Base-by-base conservation (phyloP, 768 basidiomycete genomes). In the Tylopilus subfusipes region DNA sequence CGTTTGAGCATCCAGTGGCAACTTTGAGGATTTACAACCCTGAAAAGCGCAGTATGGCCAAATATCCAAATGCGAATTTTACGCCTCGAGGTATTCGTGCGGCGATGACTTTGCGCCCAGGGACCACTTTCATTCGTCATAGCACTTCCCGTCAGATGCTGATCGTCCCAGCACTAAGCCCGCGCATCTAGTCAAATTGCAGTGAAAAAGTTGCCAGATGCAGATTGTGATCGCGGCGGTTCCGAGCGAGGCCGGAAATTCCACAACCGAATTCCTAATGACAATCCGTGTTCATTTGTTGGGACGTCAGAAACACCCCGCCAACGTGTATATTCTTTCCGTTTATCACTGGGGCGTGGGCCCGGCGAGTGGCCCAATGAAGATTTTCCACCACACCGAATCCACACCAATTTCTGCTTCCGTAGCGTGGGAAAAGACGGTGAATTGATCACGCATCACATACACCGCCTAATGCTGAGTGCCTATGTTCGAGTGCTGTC, bases 401-500 rank as follows among this genome's bases (percentile, higher is more conserved):
- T 38, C 48, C 56, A 50, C 52, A 45, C 19, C 30, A 19, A 19
- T 38, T 46, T 54, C 31, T 39, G 54, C 42, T 51, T 53, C 56
- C 59, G 53, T 30, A 59, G 55, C 56, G 62, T 67, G 67, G 46
- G 60, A 62, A 56, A 56, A 57, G 36, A 45, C 62, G 66, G 66
- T 54, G 62, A 67, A 54, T 62, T 55, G 42, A 39, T 69, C 59
- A 63, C 50, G 48, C 54, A 50, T 54, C 59, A 43, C 68, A 53
- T 42, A 21, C 39, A 27, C 29, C 52, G n/a, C 56, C 56, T 43
- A 57, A 43, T 27, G 51, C 55, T 46, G 62, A 54, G 71, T 89
- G 83, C 70, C 84, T 80, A 70, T 85, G 79, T 55, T 80, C 66
- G 63, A 89, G 78, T 40, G 78, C 78, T 22, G 76, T 78, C 55